Conservation (phyloP, 768 basidiomycete genomes). For the Dacryopinax primogenitus region DNA sequence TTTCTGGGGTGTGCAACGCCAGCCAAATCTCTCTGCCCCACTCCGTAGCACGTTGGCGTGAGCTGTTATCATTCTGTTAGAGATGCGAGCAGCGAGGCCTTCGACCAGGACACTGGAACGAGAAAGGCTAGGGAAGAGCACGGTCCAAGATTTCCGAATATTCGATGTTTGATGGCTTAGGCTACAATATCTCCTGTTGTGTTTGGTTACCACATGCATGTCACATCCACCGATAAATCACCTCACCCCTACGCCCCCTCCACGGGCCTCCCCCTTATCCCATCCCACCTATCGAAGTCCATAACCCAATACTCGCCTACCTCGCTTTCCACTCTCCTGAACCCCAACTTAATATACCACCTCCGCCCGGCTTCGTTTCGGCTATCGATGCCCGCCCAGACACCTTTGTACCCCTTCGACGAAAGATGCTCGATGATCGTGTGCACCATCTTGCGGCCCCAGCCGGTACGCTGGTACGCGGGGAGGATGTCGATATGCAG, state of each 20-base stretch:
- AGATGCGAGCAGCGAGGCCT: too few relatives aligned
- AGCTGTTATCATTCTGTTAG: too few relatives aligned
- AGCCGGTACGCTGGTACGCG: constrained; percentile 52
- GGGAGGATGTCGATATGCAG: constrained; percentile 62
- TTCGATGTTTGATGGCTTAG: too few relatives aligned
- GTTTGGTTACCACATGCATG: too few relatives aligned
- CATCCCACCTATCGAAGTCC: constrained; percentile 17
- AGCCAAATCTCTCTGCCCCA: too few relatives aligned
- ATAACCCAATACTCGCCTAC: constrained; percentile 13
- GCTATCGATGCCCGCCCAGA: constrained; percentile 61
- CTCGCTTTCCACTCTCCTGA: constrained; percentile 35
- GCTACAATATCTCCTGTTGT: too few relatives aligned
- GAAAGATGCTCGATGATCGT: constrained; percentile 43
- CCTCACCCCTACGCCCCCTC: background rate
- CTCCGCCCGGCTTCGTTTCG: constrained; percentile 45
- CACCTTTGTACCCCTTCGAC: constrained; percentile 32
- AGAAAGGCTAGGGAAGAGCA: too few relatives aligned
- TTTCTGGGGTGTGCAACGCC: too few relatives aligned
- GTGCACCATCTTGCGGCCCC: constrained; percentile 53
- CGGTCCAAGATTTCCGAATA: too few relatives aligned
- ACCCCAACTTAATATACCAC: constrained; percentile 55
- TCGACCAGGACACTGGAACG: too few relatives aligned
- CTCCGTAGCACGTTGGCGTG: too few relatives aligned
- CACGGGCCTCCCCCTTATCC: constrained; percentile 18
- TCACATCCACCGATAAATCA: too few relatives aligned